A percentile compares a stretch with the other conserved stretches of the same genome.
These are phyloP conservation scores for Besnoitia besnoiti DNA, from an alignment of 169 alveolate species.

Conservation along the genomic window DNA sequence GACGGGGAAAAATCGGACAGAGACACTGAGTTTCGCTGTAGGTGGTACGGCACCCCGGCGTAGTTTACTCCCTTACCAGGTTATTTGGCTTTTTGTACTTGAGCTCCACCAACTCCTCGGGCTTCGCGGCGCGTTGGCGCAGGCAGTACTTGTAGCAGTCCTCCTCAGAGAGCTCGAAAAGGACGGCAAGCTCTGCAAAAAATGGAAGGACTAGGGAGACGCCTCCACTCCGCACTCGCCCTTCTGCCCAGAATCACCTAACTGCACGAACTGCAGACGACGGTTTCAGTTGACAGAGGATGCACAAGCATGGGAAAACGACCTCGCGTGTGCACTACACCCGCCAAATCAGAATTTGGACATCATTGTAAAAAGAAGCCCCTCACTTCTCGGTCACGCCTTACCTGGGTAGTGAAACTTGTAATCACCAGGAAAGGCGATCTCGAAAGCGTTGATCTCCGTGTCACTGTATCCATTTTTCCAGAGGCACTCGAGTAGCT, in stretches of 20 bases:
- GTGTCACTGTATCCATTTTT: conserved; percentile 82
- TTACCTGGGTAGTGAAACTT: conserved; percentile 84
- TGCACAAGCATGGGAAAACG: not conserved
- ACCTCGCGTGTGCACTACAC: not conserved
- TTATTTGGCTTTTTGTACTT: conserved; percentile 79
- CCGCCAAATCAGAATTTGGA: no score
- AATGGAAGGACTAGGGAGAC: not conserved
- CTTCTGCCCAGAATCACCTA: not conserved
- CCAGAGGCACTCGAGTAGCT: conserved; percentile 84
- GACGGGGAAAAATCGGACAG: no score
- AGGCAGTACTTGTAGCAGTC: conserved; percentile 86
- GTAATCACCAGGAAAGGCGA: conserved; percentile 86
- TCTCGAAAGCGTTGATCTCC: conserved; percentile 85
- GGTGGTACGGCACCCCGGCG: not conserved
- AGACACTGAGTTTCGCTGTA: no score
- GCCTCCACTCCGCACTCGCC: no score
- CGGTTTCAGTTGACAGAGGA: not conserved
- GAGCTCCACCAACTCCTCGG: conserved; percentile 83
- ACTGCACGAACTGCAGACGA: not conserved
- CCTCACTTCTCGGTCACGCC: no score
- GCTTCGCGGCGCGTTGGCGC: conserved; percentile 83
- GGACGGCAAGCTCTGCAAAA: conserved; percentile 79
- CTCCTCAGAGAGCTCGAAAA: conserved; percentile 83
- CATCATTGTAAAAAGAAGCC: no score
- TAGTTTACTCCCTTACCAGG: conserved; percentile 55